Conservation (phyloP, 345 rosid genomes). For the Fremontodendron californicum region DNA sequence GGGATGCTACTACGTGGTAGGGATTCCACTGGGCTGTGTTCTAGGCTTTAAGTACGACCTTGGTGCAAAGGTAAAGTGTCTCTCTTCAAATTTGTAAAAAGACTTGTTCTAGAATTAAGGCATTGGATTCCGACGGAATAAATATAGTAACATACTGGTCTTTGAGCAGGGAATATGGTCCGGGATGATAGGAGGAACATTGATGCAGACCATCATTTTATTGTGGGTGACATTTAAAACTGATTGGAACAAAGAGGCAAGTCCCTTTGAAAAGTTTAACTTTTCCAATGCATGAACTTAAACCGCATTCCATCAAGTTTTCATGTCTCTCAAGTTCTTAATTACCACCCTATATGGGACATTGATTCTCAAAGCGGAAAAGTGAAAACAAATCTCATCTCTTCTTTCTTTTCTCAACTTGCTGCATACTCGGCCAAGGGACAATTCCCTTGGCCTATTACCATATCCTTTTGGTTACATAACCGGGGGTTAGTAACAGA, state of each 20-base stretch:
- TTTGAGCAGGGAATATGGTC: constrained; percentile 51
- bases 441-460: no score
- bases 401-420: no score
- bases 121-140: not conserved
- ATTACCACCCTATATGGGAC: not conserved
- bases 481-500: no score
- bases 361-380: not conserved
- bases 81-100: not conserved
- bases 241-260: constrained; percentile 58
- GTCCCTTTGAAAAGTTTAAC: not conserved
- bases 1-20: constrained; percentile 55
- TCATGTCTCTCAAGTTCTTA: not conserved
- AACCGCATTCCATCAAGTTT: not conserved
- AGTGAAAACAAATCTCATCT: no score
- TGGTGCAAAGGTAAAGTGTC: constrained; percentile 44
- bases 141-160: not conserved
- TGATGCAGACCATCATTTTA: constrained; percentile 50
- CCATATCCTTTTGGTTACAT: no score
- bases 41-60: constrained; percentile 52
- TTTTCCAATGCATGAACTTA: not conserved
- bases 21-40: constrained; percentile 51
- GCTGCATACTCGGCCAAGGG: no score
- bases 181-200: constrained; percentile 62
- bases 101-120: no score
- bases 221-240: constrained; percentile 44